phyloP scores from a whole-genome alignment of 441 rosid genomes.

The Corymbia citriodora region DNA sequence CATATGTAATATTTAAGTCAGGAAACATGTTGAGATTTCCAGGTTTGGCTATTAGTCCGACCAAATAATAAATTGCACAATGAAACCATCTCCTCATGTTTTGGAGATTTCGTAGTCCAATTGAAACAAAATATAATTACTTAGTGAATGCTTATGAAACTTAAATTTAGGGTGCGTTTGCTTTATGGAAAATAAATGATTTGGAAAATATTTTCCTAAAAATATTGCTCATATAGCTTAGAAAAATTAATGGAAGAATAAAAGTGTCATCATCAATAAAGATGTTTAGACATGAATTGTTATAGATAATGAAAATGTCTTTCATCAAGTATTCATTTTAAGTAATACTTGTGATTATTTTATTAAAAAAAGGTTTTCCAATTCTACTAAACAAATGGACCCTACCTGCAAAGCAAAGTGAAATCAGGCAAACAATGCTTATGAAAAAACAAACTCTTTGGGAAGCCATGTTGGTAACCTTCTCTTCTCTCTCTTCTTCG shows the following conservation, averaged over 20 bases:
- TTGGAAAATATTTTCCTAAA: no score
- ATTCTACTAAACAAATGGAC: not conserved
- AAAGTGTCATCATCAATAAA: no score
- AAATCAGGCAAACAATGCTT: not conserved
- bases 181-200: no score
- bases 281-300: no score
- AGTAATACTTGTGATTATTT: no score
- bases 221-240: no score
- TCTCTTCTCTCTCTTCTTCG: not conserved
- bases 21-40: not conserved
- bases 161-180: fast-evolving
- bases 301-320: no score
- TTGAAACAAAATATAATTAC: no score
- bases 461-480: not conserved
- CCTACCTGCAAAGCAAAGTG: not conserved
- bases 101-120: not conserved
- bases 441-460: not conserved
- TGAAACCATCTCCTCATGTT: not conserved
- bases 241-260: no score
- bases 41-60: not conserved
- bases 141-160: not conserved
- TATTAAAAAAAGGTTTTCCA: fast-evolving
- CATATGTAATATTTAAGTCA: no score
- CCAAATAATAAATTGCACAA: not conserved
- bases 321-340: no score